Evolutionary conservation across 805 yeast genomes (phyloP).

Genomic region (Pichia californica): DNA sequence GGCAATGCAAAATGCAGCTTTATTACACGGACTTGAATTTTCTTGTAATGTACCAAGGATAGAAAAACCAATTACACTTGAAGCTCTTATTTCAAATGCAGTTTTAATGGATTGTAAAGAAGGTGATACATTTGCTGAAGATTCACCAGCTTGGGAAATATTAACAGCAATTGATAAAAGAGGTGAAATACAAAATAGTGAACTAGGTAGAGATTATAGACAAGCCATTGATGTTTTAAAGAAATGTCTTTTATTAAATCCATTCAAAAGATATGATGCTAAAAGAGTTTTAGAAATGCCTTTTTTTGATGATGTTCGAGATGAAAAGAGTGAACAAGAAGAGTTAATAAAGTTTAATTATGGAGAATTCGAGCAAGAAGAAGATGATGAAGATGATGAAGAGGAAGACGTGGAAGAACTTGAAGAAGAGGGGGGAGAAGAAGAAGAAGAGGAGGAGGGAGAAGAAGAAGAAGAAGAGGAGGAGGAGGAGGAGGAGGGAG

Average conservation of each 20-base stretch:
- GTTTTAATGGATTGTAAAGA: slow-evolving; percentile 39
- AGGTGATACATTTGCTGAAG: slow-evolving; percentile 58
- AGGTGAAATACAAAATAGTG: slow-evolving; percentile 33
- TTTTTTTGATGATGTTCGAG: slow-evolving; percentile 40
- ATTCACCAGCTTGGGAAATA: slow-evolving; percentile 67
- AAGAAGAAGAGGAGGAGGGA: no score
- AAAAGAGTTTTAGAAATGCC: slow-evolving; percentile 48
- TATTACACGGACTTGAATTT: slow-evolving; percentile 81
- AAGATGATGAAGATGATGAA: no score
- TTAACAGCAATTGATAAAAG: slow-evolving; percentile 41
- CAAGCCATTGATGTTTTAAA: slow-evolving; percentile 51
- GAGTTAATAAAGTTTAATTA: no score
- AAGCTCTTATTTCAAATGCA: slow-evolving; percentile 38
- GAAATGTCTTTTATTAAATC: slow-evolving; percentile 53
- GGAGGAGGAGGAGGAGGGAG: no score
- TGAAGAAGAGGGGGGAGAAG: no score
- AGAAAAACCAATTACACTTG: slow-evolving; percentile 34
- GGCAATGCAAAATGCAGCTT: slow-evolving; percentile 69
- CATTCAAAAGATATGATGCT: slow-evolving; percentile 50
- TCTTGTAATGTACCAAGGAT: slow-evolving; percentile 57
- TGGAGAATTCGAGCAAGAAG: no score
- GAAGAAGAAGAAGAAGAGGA: no score
- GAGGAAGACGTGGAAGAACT: no score
- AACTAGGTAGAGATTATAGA: slow-evolving; percentile 33
- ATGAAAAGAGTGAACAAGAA: background rate